Conservation (phyloP, 2,329 filamentous ascomycete genomes). For the Biscogniauxia mediterranea region DNA sequence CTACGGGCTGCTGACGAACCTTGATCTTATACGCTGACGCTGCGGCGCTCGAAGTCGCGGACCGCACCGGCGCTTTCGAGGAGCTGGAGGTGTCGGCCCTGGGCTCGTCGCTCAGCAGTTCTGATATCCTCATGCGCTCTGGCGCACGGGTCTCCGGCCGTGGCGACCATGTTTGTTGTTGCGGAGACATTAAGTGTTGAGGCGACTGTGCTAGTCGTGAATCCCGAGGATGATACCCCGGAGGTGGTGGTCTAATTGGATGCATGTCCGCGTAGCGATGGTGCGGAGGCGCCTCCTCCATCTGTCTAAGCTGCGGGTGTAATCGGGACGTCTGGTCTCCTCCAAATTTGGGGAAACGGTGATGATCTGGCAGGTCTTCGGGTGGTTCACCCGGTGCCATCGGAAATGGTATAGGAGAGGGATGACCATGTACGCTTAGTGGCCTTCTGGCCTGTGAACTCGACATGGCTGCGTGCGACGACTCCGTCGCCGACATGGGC, state of each 20-base stretch:
- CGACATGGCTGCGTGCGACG: slow-evolving; percentile 11
- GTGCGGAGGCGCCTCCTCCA: slow-evolving; percentile 15
- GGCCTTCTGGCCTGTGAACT: slow-evolving; percentile 18
- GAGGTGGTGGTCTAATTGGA: slow-evolving; percentile 15
- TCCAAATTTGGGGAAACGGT: slow-evolving; percentile 16
- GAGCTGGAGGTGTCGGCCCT: slow-evolving; percentile 14
- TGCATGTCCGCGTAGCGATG: slow-evolving; percentile 17
- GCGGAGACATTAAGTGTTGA: slow-evolving; percentile 17
- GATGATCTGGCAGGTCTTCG: slow-evolving; percentile 21
- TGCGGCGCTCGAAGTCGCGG: slow-evolving; percentile 11
- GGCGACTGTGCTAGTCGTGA: slow-evolving; percentile 16
- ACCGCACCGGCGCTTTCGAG: slow-evolving; percentile 23
- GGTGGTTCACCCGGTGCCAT: slow-evolving; percentile 21
- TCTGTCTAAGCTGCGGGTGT: slow-evolving; percentile 15
- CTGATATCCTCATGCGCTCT: slow-evolving; percentile 33
- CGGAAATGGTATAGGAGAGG: slow-evolving; percentile 19
- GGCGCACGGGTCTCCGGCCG: slow-evolving; percentile 25
- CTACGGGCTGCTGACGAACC: slow-evolving; percentile 75
- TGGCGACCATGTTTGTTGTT: slow-evolving; percentile 22
- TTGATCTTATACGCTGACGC: slow-evolving; percentile 45
- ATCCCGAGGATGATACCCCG: slow-evolving; percentile 19
- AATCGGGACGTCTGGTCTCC: slow-evolving; percentile 17
- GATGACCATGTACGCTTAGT: slow-evolving; percentile 14
- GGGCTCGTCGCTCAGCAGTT: slow-evolving; percentile 29
- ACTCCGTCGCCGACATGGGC: slow-evolving; percentile 17